Percentiles rank a stretch among this genome's conserved stretches.
Conservation (phyloP, 2,329 filamentous ascomycete genomes). For the Pseudocercospora vitis region DNA sequence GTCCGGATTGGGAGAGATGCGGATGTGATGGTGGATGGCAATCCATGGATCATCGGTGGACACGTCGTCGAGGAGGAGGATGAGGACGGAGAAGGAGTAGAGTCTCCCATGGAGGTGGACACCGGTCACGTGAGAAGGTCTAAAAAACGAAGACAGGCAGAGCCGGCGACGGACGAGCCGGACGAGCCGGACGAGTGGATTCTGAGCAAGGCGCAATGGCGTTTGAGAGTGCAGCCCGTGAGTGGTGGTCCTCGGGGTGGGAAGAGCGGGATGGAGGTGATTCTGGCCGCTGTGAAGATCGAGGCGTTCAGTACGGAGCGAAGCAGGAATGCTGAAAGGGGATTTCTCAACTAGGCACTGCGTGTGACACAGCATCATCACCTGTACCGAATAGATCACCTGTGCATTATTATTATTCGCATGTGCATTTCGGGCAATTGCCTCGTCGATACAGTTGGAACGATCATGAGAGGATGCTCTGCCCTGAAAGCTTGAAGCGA, state of each 20-base stretch:
- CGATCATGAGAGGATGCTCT: neutral
- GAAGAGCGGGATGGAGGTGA: constrained; percentile 31
- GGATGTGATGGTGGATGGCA: constrained; percentile 57
- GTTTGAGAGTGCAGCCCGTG: constrained; percentile 30
- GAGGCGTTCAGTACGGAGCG: constrained; percentile 33
- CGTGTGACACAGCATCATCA: too few species aligned
- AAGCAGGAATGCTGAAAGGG: constrained; percentile 29
- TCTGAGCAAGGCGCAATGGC: constrained; percentile 33
- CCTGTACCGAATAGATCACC: neutral
- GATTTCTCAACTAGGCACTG: constrained; percentile 21
- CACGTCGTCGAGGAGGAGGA: constrained; percentile 19
- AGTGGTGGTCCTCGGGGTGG: constrained; percentile 20
- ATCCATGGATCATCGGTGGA: constrained; percentile 17
- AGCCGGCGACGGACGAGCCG: constrained; percentile 15
- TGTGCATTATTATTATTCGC: neutral
- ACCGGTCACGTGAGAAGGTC: constrained; percentile 1
- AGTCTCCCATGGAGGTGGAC: constrained; percentile 24
- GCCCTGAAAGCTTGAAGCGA: neutral
- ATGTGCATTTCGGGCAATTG: neutral
- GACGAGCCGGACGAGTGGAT: constrained; percentile 29
- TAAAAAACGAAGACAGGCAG: constrained; percentile 10
- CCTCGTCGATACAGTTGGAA: constrained; percentile 10
- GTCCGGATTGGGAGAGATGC: constrained; percentile 62
- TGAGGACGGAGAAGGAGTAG: too few species aligned
- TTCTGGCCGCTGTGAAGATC: constrained; percentile 36